Base-by-base conservation (phyloP, 345 rosid genomes). In the Punica granatum region DNA sequence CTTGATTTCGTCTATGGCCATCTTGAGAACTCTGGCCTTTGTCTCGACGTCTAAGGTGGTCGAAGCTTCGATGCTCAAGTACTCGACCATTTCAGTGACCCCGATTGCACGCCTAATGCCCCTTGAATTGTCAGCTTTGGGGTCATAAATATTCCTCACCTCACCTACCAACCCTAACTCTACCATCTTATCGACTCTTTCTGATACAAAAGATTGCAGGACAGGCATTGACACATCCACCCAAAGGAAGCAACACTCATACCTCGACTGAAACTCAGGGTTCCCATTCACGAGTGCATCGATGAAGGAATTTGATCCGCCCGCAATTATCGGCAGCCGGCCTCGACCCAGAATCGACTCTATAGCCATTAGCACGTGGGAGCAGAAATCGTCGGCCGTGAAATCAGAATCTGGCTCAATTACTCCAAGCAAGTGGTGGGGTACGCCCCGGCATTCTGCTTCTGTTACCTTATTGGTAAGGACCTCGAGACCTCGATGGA, bases 281-380 rank as follows among this genome's bases (percentile, higher is more conserved):
- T 37, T 72, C 16, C 61, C 70, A 11, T 74, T 73, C 12, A 71
- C 67, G 9, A 80, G 67, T 5, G 76, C 71, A 0, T 69, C 71
- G 35, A 80, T 72, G 67, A 64, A 80, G 13, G 80, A 74, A 46
- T 74, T 80, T 2, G 83, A 80, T 10, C 83, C 83, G 0, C 80
- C 78, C 0, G 75, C 73, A 3, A 80, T 49, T 21, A 80, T 76
- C 4, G 80, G 83, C 12, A 74, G 49, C 39, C 63, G 46, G 32
- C 67, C 70, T 12, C 65, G 70, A 0, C 36, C 34, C 8, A 43
- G 54, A 35, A 80, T 71, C 25, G 74, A 59, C 33, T 69, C 76
- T 14, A 72, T 16, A 21, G 26, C 37, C 2, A 18, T 35, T 31
- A 69, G 64, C 14, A 70, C 76, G 4, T 60, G 73, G 36, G 15